Percentiles rank a stretch among this genome's conserved stretches.
These are phyloP conservation scores for Colletotrichum liaoningense DNA, from an alignment of 2,329 filamentous ascomycete species.

Conservation along the genomic window DNA sequence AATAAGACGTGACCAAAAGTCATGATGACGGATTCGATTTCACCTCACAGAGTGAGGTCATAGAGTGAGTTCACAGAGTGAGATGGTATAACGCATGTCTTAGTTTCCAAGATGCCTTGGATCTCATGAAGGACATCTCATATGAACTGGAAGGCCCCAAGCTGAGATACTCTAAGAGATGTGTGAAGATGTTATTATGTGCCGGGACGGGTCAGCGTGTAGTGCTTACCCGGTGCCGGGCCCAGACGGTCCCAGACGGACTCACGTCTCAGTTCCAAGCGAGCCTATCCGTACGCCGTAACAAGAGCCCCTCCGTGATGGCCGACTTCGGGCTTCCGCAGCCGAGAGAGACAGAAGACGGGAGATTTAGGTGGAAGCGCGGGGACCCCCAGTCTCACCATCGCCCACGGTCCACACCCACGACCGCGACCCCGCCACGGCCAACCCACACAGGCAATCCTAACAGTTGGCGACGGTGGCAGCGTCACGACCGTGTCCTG, in stretches of 20 bases:
- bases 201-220: neutral
- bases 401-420: neutral
- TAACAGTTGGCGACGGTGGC: neutral
- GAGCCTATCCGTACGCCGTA: neutral
- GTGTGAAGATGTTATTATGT: too few relatives aligned
- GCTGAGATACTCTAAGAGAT: neutral
- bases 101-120: neutral
- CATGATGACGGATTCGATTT: neutral
- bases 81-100: neutral
- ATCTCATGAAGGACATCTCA: neutral
- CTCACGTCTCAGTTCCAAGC: neutral
- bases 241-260: neutral
- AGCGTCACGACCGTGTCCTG: neutral
- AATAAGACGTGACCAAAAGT: constrained; percentile 4
- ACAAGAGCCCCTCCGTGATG: neutral
- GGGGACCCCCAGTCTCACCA: neutral
- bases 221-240: constrained; percentile 8
- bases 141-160: neutral
- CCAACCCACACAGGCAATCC: neutral
- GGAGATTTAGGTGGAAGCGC: too few relatives aligned
- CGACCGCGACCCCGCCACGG: neutral
- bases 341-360: neutral
- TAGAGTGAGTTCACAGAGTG: neutral
- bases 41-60: neutral
- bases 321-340: neutral